phyloP scores from a whole-genome alignment of 768 basidiomycete genomes.

The Phylloporus scabripes region DNA sequence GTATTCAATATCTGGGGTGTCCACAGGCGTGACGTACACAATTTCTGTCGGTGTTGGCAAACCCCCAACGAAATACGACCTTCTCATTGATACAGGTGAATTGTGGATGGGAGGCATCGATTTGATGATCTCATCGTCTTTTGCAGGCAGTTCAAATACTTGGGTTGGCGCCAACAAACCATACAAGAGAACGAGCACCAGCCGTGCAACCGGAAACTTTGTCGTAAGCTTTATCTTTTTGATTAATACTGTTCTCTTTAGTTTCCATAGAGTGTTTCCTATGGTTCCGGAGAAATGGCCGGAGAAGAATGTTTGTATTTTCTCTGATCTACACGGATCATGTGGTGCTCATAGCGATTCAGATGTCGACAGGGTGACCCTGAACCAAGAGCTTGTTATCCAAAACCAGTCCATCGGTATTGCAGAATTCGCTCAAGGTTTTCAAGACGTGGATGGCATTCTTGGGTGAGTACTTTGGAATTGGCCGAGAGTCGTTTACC shows the following conservation, averaged over 20 bases:
- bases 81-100: slow-evolving; percentile 56
- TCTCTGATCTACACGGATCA: neutral
- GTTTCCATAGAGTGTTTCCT: slow-evolving; percentile 40
- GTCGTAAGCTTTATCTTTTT: slow-evolving; percentile 28
- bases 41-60: slow-evolving; percentile 43
- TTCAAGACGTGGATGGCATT: slow-evolving; percentile 48
- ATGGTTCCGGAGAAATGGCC: slow-evolving; percentile 50
- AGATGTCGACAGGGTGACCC: slow-evolving; percentile 46
- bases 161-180: slow-evolving; percentile 50
- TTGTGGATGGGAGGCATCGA: neutral
- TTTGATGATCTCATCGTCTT: neutral
- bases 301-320: slow-evolving; percentile 43
- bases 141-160: slow-evolving; percentile 42
- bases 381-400: slow-evolving; percentile 37
- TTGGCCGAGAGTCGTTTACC: too few relatives aligned
- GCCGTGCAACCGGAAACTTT: slow-evolving; percentile 35
- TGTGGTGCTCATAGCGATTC: neutral
- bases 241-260: neutral
- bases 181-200: slow-evolving; percentile 44
- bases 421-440: slow-evolving; percentile 38
- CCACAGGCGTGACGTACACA: slow-evolving; percentile 46
- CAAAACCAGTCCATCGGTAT: slow-evolving; percentile 46
- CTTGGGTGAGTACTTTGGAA: slow-evolving; percentile 33
- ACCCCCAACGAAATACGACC: slow-evolving; percentile 44
- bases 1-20: neutral